Evolutionary conservation across 768 basidiomycete genomes (phyloP).

Genomic region (Arthromyces matolae): DNA sequence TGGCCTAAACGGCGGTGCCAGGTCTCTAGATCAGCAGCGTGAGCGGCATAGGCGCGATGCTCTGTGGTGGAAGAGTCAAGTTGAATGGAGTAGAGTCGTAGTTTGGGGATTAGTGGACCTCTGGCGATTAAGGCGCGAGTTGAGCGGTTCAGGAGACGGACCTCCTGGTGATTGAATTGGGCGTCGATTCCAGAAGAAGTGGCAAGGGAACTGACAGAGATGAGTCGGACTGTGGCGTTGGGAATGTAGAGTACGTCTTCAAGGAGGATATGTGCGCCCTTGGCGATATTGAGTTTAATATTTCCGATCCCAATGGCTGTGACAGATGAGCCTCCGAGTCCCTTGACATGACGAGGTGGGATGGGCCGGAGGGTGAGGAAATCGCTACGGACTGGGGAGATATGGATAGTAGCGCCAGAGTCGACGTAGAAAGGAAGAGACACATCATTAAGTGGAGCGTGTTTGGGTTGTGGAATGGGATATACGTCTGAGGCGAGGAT

Average conservation of each 20-base stretch:
- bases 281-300: neutral
- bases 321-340: too few species aligned
- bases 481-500: neutral
- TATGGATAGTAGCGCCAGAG: constrained; percentile 5
- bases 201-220: neutral
- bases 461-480: neutral
- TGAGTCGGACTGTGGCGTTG: neutral
- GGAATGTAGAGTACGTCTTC: neutral
- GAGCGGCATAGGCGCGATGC: neutral
- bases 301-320: neutral
- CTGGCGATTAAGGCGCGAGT: neutral
- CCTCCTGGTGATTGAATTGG: neutral
- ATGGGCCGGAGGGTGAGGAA: neutral
- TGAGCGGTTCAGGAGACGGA: neutral
- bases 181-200: neutral
- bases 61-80: neutral
- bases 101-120: too few species aligned
- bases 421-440: constrained; percentile 1
- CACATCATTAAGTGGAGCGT: neutral
- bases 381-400: neutral
- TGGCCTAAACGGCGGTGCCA: neutral
- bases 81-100: too few species aligned
- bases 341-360: neutral
- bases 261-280: neutral
- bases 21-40: neutral